Evolutionary conservation across 2,329 filamentous ascomycete species (phyloP).

Genomic region (Diaporthe citri): DNA sequence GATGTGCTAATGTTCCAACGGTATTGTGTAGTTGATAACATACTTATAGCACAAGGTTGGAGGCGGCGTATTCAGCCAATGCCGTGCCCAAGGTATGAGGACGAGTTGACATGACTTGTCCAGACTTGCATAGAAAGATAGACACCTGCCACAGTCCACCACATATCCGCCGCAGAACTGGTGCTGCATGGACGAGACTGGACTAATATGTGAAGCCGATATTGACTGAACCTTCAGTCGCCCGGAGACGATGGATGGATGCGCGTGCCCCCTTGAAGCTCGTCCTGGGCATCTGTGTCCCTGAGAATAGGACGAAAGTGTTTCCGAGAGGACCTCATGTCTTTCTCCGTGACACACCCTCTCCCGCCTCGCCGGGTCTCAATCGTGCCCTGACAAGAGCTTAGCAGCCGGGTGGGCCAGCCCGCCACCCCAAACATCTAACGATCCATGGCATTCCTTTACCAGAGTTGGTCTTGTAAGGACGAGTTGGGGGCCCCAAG

Average conservation of each 20-base stretch:
- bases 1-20: background rate
- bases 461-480: constrained; percentile 13
- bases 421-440: constrained; percentile 1
- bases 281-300: background rate
- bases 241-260: background rate
- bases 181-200: too few species aligned
- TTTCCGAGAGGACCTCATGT: constrained; percentile 15
- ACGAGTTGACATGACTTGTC: background rate
- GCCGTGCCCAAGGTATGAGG: background rate
- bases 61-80: background rate
- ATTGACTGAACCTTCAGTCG: background rate
- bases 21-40: background rate
- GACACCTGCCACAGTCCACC: too few species aligned
- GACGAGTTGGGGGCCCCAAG: constrained; percentile 12
- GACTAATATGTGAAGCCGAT: background rate
- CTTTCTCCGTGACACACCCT: background rate
- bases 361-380: constrained; percentile 24
- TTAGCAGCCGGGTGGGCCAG: constrained; percentile 5
- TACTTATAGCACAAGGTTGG: background rate
- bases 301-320: constrained; percentile 12
- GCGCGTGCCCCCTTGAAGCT: constrained; percentile 1
- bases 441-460: constrained; percentile 21
- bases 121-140: background rate
- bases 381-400: constrained; percentile 10
- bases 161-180: background rate